Base-by-base conservation (phyloP, 331 rosid species). In the Arachis monticola region DNA sequence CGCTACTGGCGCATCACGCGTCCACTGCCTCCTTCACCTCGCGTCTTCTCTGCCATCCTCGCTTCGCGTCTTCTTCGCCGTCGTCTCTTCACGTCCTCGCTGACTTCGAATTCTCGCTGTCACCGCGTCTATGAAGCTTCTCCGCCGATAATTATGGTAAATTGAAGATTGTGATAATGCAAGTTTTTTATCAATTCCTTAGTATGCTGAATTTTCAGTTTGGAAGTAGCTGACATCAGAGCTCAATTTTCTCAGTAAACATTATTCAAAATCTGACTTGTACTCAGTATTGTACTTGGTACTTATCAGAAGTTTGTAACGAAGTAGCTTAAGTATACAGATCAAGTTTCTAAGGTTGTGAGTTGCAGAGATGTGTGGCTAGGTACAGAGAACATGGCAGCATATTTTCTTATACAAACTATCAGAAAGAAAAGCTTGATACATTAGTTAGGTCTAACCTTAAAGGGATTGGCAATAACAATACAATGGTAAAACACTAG, bases 81-180 rank as follows among this genome's bases (percentile, higher is more conserved):
- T 27, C 30, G 30, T 27, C 30, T 27, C 1, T 27, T 27, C 30
- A 27, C 1, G 30, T 27, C 30, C 1, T 27, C 30, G 30, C 0
- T 27, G 30, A 27, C 30, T 27, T 27, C 1, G 30, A 1, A 27
- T 27, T 27, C 30, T 27, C 30, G 1, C 30, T 27, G 30, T 27
- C 30, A 27, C 30, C 30, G 30, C 0, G 30, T 27, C 27, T 27
- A 27, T 27, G 30, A 27, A 27, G 30, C 30, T 27, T 27, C 30
- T 27, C 30, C 1, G 30, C 30, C 30, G 30, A 27, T 27, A 27
- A 27, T 27, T 27, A 27, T 27, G 30, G 85, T 86, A 93, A n/a
- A 85, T 92, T 51, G 93, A 80, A 83, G 97, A 90, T 63, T 91
- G 82, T 64, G 97, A 93, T 64, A 88, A 84, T 79, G 99, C 92